These are phyloP conservation scores for Plasmopara viticola DNA, from an alignment of 352 stramenopile species.

Conservation along the genomic window DNA sequence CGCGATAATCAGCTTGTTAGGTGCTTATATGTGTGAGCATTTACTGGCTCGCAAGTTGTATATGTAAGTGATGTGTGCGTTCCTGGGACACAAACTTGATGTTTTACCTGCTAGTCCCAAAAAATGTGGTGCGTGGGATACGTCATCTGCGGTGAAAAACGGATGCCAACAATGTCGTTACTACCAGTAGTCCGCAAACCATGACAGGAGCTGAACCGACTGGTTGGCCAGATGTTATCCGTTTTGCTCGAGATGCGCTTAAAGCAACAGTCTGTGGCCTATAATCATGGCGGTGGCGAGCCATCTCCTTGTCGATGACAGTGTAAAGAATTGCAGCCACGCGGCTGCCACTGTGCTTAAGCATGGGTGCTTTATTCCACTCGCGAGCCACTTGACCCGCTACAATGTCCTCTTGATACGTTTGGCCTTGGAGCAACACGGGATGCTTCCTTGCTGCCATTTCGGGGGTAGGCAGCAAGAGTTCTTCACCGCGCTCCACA, in stretches of 20 bases:
- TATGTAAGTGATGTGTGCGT: slow-evolving; percentile 20
- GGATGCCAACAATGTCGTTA: slow-evolving; percentile 20
- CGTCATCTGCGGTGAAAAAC: slow-evolving; percentile 16
- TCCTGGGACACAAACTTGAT: slow-evolving; percentile 8
- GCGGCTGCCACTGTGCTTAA: slow-evolving; percentile 75
- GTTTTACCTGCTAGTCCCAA: background rate
- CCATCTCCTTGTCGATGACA: slow-evolving; percentile 83
- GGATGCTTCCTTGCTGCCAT: slow-evolving; percentile 51
- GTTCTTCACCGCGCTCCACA: slow-evolving; percentile 62
- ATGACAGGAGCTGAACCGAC: slow-evolving; percentile 5
- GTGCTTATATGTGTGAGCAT: slow-evolving; percentile 11
- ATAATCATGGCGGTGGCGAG: slow-evolving; percentile 27
- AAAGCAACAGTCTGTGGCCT: slow-evolving; percentile 4
- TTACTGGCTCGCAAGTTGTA: slow-evolving; percentile 5
- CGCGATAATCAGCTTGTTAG: slow-evolving; percentile 11
- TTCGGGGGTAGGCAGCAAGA: slow-evolving; percentile 60
- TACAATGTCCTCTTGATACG: slow-evolving; percentile 59
- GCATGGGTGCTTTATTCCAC: slow-evolving; percentile 82
- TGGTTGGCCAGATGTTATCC: slow-evolving; percentile 3
- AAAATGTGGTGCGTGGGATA: background rate
- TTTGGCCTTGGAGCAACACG: slow-evolving; percentile 70
- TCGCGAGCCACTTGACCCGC: slow-evolving; percentile 36
- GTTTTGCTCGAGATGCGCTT: slow-evolving; percentile 2
- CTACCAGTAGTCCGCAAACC: slow-evolving; percentile 22
- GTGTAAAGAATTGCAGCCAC: slow-evolving; percentile 78